Evolutionary conservation across 805 yeast species (phyloP).

Genomic region (Candida multigemmis): DNA sequence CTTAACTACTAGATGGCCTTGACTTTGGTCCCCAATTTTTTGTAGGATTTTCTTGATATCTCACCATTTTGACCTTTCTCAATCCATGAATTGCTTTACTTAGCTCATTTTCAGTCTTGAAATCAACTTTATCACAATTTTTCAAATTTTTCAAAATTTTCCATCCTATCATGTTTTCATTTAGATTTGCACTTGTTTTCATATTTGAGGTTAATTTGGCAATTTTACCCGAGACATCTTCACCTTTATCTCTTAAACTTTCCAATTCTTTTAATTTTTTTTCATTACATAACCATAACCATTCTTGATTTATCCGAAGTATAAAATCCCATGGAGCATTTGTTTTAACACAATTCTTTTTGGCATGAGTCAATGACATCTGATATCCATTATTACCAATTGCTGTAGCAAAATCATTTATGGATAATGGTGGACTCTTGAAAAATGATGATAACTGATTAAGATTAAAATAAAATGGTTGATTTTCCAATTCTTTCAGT

Average conservation of each 20-base stretch:
- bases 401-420: constrained; percentile 65
- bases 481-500: constrained; percentile 44
- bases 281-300: constrained; percentile 32
- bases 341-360: constrained; percentile 79
- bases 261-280: constrained; percentile 13
- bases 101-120: constrained; percentile 49
- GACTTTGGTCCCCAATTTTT: constrained; percentile 98
- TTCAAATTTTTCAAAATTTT: constrained; percentile 39
- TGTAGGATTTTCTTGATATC: constrained; percentile 88
- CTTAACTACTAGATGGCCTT: constrained; percentile 36
- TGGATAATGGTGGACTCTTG: constrained; percentile 77
- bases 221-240: constrained; percentile 7
- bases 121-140: constrained; percentile 35
- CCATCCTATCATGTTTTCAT: constrained; percentile 36
- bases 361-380: constrained; percentile 85
- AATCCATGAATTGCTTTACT: constrained; percentile 50
- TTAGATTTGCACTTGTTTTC: constrained; percentile 28
- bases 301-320: constrained; percentile 64
- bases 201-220: constrained; percentile 5
- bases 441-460: constrained; percentile 66
- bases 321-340: constrained; percentile 78
- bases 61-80: constrained; percentile 70
- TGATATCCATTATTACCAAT: constrained; percentile 75
- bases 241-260: constrained; percentile 4
- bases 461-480: constrained; percentile 78